Base-by-base conservation (phyloP, 805 yeast species). In the Kluyveromyces siamensis region DNA sequence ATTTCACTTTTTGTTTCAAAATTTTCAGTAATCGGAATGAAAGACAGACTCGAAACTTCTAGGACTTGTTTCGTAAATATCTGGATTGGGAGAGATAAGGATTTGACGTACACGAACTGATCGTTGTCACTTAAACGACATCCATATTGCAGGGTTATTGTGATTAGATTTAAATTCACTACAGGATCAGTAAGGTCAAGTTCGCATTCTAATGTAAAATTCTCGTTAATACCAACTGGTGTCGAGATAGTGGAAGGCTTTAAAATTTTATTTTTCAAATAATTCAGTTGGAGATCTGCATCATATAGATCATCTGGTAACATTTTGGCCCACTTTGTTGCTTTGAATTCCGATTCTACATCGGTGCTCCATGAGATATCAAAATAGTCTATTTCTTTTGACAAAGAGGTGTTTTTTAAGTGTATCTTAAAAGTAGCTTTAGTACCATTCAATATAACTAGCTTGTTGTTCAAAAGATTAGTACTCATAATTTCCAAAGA, bases 21-120 rank as follows among this genome's bases (percentile, higher is more conserved):
- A 52, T 62, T 37, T 41, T 68, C 67, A 37, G 58, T 65, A 17
- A 84, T 58, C 1, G 88, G 89, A 14, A 87, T 65, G 5, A 91
- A 68, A 57, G 88, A 96, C 41, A 79, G 73, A 27, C 87, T 72
- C 0, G 96, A 91, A 2, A 88, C 75, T 13, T 75, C 76, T 13
- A 89, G 66, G 18, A 75, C 74, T 55, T 91, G 74, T 16, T 77
- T 71, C 53, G 75, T 73, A 0, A 70, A 63, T 21, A 67, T 53
- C 51, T 66, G 57, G 39, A 60, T 59, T 7, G 59, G 65, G 13
- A 60, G 46, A n/a, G 19, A 44, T 9, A 61, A 37, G 13, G 54
- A 57, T 44, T 60, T 62, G n/a, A 60, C 43, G 40, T 55, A 64
- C 1, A 58, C 41, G 35, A 48, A 48, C 2, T 53, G 45, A 19